These are phyloP conservation scores for Rhododendron molle DNA, from an alignment of 148 eudicot genomes.

Conservation along the genomic window DNA sequence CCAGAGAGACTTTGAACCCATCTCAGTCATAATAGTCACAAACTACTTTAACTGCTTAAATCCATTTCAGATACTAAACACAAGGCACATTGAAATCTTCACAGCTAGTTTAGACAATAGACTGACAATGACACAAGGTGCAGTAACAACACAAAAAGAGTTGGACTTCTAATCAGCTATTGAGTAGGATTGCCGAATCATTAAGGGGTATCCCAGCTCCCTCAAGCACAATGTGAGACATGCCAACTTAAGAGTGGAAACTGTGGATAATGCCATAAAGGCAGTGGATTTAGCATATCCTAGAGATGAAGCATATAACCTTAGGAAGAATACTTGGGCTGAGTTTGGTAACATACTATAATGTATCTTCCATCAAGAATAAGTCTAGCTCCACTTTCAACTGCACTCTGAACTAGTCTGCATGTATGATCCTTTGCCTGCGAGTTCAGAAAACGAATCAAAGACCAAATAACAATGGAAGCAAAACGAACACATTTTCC, in stretches of 20 bases:
- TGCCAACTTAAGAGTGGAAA: background rate
- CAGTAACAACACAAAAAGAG: background rate
- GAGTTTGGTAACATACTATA: constrained; percentile 25
- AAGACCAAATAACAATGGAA: background rate
- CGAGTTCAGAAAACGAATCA: constrained; percentile 5
- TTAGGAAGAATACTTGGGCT: background rate
- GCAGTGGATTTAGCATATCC: background rate
- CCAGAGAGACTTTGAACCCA: background rate
- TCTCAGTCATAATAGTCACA: no score
- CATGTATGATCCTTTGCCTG: constrained; percentile 60
- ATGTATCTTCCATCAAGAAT: constrained; percentile 69
- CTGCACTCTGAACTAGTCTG: constrained; percentile 41
- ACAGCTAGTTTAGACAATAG: background rate
- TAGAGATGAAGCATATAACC: background rate
- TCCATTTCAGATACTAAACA: background rate
- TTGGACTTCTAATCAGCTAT: background rate
- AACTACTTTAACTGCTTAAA: background rate
- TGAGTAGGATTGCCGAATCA: background rate
- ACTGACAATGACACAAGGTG: background rate
- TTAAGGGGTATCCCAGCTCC: background rate
- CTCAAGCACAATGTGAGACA: background rate
- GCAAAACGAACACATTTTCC: background rate
- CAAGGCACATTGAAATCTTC: background rate
- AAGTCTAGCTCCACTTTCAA: constrained; percentile 53
- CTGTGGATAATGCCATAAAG: background rate